Conservation (phyloP, 2,329 filamentous ascomycete species). For the Diaporthe eres region DNA sequence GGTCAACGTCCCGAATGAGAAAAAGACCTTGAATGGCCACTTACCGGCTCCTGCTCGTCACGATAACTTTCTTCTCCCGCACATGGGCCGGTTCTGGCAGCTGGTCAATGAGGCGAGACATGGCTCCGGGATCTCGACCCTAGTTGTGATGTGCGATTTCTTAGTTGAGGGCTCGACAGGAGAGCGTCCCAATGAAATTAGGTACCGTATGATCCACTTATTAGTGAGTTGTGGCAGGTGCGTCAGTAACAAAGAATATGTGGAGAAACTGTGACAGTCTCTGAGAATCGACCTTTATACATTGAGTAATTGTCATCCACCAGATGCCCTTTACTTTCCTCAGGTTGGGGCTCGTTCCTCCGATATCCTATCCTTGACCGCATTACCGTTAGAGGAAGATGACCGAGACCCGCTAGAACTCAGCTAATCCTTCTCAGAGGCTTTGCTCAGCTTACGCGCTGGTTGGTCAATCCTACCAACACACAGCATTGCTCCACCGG, state of each 20-base stretch:
- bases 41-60: constrained; percentile 56
- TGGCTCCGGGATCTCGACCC: constrained; percentile 39
- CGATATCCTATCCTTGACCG: neutral
- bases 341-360: neutral
- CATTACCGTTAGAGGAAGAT: neutral
- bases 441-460: neutral
- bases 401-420: constrained; percentile 10
- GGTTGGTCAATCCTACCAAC: neutral
- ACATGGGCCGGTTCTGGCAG: constrained; percentile 51
- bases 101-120: constrained; percentile 54
- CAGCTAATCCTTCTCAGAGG: neutral
- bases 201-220: neutral
- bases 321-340: neutral
- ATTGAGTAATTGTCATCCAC: too few relatives aligned
- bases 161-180: neutral
- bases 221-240: neutral
- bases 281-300: neutral
- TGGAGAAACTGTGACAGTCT: neutral
- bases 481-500: neutral
- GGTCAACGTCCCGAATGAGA: neutral
- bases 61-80: constrained; percentile 53
- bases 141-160: neutral
- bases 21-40: constrained; percentile 3
- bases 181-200: neutral
- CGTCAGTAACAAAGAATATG: neutral